Conservation (phyloP, 2,329 filamentous ascomycete species). For the Colletotrichum tabaci region DNA sequence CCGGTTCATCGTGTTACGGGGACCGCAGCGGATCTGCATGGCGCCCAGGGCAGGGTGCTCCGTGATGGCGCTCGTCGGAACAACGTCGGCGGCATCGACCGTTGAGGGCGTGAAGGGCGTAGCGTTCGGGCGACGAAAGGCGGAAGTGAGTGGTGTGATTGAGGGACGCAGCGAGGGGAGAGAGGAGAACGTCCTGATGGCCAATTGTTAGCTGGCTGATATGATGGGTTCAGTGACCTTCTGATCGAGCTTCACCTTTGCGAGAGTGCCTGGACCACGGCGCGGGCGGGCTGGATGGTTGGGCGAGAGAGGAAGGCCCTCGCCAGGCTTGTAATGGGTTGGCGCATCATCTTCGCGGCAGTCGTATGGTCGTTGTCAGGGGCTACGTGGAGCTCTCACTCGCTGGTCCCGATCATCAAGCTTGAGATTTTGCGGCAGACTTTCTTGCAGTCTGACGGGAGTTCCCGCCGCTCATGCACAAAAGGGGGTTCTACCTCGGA, state of each 20-base stretch:
- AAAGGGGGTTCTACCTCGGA: constrained; percentile 9
- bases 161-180: constrained; percentile 67
- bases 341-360: constrained; percentile 41
- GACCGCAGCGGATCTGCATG: constrained; percentile 70
- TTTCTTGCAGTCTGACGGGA: constrained; percentile 31
- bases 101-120: constrained; percentile 51
- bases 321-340: constrained; percentile 31
- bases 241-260: constrained; percentile 22
- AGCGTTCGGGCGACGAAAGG: constrained; percentile 50
- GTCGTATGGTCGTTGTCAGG: constrained; percentile 2
- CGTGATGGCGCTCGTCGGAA: constrained; percentile 63
- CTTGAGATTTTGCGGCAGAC: constrained; percentile 37
- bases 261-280: constrained; percentile 6
- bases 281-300: background rate
- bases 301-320: constrained; percentile 20
- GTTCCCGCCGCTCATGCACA: constrained; percentile 29
- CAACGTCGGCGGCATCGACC: constrained; percentile 57
- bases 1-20: constrained; percentile 70
- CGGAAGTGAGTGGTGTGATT: constrained; percentile 51
- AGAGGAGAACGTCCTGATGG: constrained; percentile 61
- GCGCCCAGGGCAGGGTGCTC: constrained; percentile 67
- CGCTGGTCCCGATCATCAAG: constrained; percentile 1
- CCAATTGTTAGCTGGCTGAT: constrained; percentile 15
- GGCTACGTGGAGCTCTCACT: constrained; percentile 23
- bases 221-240: background rate